Conservation (phyloP, 2,329 filamentous ascomycete species). For the Ceratocystis cubensis region DNA sequence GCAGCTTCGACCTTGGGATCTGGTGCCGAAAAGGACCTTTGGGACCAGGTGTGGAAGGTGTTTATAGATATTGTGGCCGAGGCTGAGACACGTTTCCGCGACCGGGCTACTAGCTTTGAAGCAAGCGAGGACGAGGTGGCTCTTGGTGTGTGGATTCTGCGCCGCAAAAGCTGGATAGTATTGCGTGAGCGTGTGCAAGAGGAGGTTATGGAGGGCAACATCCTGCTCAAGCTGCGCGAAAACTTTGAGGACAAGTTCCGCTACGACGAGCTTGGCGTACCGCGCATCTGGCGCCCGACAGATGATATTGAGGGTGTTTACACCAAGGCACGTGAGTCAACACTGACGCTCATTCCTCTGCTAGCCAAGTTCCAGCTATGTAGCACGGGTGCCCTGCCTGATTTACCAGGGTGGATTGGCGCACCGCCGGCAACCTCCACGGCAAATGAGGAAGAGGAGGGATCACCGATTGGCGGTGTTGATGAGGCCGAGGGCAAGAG, state of each 20-base stretch:
- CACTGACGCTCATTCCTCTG: conserved; percentile 77
- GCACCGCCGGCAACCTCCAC: conserved; percentile 61
- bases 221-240: conserved; percentile 86
- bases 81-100: conserved; percentile 73
- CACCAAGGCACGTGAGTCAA: conserved; percentile 83
- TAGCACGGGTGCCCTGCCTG: conserved; percentile 61
- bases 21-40: conserved; percentile 65
- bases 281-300: conserved; percentile 88
- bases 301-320: conserved; percentile 97
- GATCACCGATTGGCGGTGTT: conserved; percentile 78
- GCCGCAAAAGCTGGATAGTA: conserved; percentile 89
- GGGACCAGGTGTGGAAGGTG: conserved; percentile 87
- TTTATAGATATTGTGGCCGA: conserved; percentile 75
- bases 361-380: conserved; percentile 72
- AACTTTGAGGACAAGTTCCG: conserved; percentile 99
- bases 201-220: conserved; percentile 95
- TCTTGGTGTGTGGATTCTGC: conserved; percentile 80
- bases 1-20: conserved; percentile 23
- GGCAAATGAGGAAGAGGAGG: conserved; percentile 76
- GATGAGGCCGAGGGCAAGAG: conserved; percentile 93
- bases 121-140: conserved; percentile 84
- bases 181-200: conserved; percentile 85
- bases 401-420: conserved; percentile 76
- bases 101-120: conserved; percentile 85
- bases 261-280: conserved; percentile 89